Evolutionary conservation across 768 basidiomycete species (phyloP), one percentile per base, ranked within the genome.

Genomic region (Pleurotus djamor): DNA sequence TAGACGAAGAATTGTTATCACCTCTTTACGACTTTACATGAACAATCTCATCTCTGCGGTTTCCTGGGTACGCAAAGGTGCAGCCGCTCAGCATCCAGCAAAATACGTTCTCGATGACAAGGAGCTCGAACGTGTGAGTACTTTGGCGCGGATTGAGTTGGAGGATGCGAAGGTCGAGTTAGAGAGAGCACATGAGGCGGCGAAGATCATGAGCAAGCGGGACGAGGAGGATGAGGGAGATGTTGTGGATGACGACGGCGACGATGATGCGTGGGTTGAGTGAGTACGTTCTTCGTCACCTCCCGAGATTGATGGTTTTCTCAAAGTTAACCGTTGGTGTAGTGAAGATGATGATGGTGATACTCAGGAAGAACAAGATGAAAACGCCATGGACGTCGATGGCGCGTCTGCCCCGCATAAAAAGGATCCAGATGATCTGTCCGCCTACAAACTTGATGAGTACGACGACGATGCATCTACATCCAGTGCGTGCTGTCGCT

Each of bases 71-170:
- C 86, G 86, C 62, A 83, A 91, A 56, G 96, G 97, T 7, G 83
- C 86, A 14, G 78, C 96, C 2, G 76, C 80, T 3, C 81, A 80
- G 48, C 82, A 94, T 64, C 96, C 97, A 1, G 74, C 78, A 68
- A 94, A 91, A 77, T 98, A 98, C 72, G 81, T 90, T 54, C 85
- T 98, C 34, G 94, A 97, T 67, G 92, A 96, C 67, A 76, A 84
- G 54, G 97, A 99, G 73, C 79, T 98, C 10, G 86, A 90, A 68
- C 86, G 97, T 28, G 92, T 98, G 52, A 94, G 93, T 64, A 81
- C 88, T 21, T 82, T 99, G 28, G 94, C 95, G 12, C 77, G 86
- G 55, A 90, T 94, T 59, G 90, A 95, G 68, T 83, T 96, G 34
- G 94, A 96, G 63, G 94, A 95, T 77, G 95, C 95, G 7, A 86